Conservation (phyloP, 225 moss, liverwort and hornwort species). For the Rhytidiadelphus loreus region DNA sequence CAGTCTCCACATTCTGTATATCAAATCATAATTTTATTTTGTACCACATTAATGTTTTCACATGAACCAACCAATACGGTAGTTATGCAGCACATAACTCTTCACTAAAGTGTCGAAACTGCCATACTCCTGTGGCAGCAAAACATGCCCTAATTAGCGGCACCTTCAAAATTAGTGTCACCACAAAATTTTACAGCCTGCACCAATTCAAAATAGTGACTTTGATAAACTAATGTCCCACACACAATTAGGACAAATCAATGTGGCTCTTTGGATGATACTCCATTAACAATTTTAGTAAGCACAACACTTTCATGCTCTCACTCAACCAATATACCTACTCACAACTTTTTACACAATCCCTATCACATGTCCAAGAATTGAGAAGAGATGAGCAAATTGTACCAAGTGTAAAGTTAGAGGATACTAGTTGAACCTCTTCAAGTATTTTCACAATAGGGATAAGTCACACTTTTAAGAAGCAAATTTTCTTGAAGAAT, state of each 20-base stretch:
- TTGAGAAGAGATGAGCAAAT: background rate
- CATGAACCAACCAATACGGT: too few relatives aligned
- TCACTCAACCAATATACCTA: too few relatives aligned
- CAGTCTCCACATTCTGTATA: background rate
- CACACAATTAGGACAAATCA: too few relatives aligned
- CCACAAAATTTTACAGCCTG: background rate
- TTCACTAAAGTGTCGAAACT: background rate
- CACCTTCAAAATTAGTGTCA: background rate
- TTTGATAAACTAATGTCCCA: background rate
- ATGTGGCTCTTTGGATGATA: too few relatives aligned
- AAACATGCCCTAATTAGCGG: background rate
- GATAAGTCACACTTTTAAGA: too few relatives aligned
- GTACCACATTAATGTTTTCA: too few relatives aligned
- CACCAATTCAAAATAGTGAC: too few relatives aligned
- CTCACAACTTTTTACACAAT: too few relatives aligned
- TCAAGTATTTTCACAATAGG: background rate
- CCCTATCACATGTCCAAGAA: background rate
- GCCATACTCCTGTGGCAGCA: background rate
- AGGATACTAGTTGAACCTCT: too few relatives aligned
- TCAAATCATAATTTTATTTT: background rate
- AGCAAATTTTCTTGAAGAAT: too few relatives aligned
- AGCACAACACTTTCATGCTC: too few relatives aligned
- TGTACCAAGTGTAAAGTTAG: background rate
- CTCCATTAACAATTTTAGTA: fast-evolving
- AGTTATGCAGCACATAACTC: background rate